Percentiles rank a stretch among this genome's conserved stretches.
Conservation (phyloP, 2,329 filamentous ascomycete species). For the Epichloe elymi region DNA sequence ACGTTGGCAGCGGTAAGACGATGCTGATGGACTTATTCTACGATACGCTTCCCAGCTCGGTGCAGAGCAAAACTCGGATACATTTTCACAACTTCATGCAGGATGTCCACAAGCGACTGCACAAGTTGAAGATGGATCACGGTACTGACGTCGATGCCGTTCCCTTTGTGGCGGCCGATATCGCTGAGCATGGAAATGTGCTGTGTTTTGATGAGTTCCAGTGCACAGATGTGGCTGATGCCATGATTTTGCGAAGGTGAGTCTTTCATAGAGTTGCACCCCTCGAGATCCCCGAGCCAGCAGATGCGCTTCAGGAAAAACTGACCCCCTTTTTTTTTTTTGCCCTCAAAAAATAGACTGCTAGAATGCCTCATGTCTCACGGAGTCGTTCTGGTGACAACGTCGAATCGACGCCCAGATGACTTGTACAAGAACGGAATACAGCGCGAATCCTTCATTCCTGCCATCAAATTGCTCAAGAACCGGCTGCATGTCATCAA, state of each 20-base stretch:
- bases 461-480: constrained; percentile 87
- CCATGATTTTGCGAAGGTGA: constrained; percentile 82
- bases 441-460: constrained; percentile 87
- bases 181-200: constrained; percentile 72
- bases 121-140: constrained; percentile 78
- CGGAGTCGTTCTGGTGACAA: constrained; percentile 92
- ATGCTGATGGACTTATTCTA: constrained; percentile 99
- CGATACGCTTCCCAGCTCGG: constrained; percentile 72
- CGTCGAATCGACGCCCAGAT: constrained; percentile 89
- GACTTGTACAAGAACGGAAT: constrained; percentile 98
- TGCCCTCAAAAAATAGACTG: constrained; percentile 33
- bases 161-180: constrained; percentile 87
- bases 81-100: constrained; percentile 99
- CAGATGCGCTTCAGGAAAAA: no score
- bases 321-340: neutral
- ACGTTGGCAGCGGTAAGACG: constrained; percentile 95
- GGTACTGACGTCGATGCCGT: constrained; percentile 84
- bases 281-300: neutral
- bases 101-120: constrained; percentile 81
- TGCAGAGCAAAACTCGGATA: constrained; percentile 76
- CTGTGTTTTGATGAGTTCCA: constrained; percentile 99
- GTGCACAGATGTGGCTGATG: constrained; percentile 94
- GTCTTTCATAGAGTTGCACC: no score
- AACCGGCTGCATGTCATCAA: constrained; percentile 77
- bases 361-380: constrained; percentile 89